A percentile compares a stretch with the other conserved stretches of the same genome.
Evolutionary conservation across 1,139 yeast genomes (phyloP).

Genomic region (Zygosaccharomyces sapae): DNA sequence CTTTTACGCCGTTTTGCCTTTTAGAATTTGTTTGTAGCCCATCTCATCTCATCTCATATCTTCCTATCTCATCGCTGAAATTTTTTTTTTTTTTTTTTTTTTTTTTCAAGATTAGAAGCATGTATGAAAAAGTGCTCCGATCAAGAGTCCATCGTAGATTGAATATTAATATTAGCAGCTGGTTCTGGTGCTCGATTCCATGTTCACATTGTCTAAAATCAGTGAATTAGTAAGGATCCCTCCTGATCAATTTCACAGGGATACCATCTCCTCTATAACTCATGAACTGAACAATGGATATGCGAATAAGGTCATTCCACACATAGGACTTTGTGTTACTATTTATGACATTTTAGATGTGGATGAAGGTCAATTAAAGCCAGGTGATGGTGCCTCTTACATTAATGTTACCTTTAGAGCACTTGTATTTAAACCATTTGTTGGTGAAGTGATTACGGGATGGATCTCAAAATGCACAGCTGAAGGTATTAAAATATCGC

Average conservation of each 20-base stretch:
- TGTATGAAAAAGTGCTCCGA: neutral
- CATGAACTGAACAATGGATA: conserved; percentile 82
- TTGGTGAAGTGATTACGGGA: conserved; percentile 88
- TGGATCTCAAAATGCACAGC: conserved; percentile 85
- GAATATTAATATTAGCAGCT: neutral
- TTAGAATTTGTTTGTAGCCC: neutral
- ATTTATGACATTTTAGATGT: conserved; percentile 77
- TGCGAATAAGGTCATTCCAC: conserved; percentile 76
- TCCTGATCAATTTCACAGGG: conserved; percentile 75
- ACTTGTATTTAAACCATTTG: conserved; percentile 85
- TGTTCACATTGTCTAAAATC: conserved; percentile 80
- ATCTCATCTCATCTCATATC: conserved; percentile 14
- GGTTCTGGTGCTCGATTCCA: conserved; percentile 29
- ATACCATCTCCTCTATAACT: conserved; percentile 57
- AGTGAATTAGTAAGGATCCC: conserved; percentile 83
- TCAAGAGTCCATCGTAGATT: neutral
- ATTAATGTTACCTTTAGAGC: conserved; percentile 72
- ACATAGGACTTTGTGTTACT: conserved; percentile 77
- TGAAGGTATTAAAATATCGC: conserved; percentile 68
- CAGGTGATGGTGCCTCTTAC: conserved; percentile 94
- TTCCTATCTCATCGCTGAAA: conserved; percentile 18
- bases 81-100: conserved; percentile 2
- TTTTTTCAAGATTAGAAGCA: no score
- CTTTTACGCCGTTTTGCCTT: neutral
- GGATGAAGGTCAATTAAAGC: conserved; percentile 83